Evolutionary conservation across 2,329 filamentous ascomycete genomes (phyloP).

Genomic region (Fonsecaea erecta): DNA sequence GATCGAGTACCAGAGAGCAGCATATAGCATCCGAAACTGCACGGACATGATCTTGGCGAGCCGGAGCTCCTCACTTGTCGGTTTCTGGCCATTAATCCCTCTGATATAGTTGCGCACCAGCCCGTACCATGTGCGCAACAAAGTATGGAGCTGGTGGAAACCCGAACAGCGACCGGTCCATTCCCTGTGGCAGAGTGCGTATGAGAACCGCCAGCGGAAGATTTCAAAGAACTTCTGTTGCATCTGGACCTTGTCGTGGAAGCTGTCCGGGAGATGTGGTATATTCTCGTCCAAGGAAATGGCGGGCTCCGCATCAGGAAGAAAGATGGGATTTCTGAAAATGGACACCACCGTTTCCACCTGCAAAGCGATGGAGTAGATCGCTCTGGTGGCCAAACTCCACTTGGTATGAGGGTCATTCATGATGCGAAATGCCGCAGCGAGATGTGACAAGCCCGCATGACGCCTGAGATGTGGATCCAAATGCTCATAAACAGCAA

Average conservation of each 20-base stretch:
- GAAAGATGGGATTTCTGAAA: constrained; percentile 1
- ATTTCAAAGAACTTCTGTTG: constrained; percentile 9
- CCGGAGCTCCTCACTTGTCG: neutral
- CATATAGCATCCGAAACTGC: constrained; percentile 12
- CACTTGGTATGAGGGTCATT: constrained; percentile 1
- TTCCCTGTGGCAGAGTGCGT: neutral
- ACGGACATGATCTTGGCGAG: constrained; percentile 2
- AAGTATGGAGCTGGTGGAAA: neutral
- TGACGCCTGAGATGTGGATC: neutral
- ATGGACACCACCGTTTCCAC: neutral
- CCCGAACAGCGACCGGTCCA: neutral
- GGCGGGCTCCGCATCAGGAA: neutral
- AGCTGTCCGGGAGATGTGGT: neutral
- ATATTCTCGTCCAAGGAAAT: neutral
- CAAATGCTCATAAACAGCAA: neutral
- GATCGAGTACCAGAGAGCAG: constrained; percentile 6
- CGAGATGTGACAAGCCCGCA: neutral
- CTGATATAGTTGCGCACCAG: neutral
- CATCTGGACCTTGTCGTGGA: neutral
- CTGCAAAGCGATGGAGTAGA: neutral
- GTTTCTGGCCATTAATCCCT: neutral
- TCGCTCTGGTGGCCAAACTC: neutral
- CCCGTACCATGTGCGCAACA: neutral
- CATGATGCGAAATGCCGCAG: constrained; percentile 5
- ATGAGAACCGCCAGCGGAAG: neutral